phyloP scores from a whole-genome alignment of 2,329 filamentous ascomycete genomes.

The Dothistroma pini region DNA sequence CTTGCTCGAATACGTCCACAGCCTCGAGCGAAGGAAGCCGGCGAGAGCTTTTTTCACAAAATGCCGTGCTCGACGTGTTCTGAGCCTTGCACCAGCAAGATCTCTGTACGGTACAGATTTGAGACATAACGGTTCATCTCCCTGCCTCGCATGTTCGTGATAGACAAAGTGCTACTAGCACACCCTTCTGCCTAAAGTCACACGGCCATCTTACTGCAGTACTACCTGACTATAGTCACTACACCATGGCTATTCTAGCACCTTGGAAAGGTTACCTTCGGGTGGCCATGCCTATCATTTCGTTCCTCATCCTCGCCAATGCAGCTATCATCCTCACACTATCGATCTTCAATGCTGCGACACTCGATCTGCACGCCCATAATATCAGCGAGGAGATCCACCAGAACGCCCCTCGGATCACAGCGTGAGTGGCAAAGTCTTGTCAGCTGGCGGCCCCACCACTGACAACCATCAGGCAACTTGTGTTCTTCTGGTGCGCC shows the following conservation, averaged over 20 bases:
- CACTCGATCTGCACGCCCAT: conserved; percentile 11
- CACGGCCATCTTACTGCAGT: neutral
- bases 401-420: conserved; percentile 1
- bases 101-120: neutral
- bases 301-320: conserved; percentile 13
- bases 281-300: conserved; percentile 16
- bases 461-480: conserved; percentile 9
- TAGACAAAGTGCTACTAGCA: conserved; percentile 2
- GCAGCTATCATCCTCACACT: conserved; percentile 16
- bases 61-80: neutral
- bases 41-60: neutral
- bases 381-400: neutral
- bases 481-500: conserved; percentile 19
- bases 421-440: conserved; percentile 12
- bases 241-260: conserved; percentile 19
- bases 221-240: neutral
- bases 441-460: neutral
- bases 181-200: neutral
- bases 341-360: conserved; percentile 14
- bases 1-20: neutral
- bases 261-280: conserved; percentile 22
- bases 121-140: conserved; percentile 4
- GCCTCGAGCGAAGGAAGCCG: neutral
- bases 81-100: neutral
- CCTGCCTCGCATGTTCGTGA: conserved; percentile 2